A percentile compares a stretch with the other conserved stretches of the same genome.
Evolutionary conservation across 1,139 yeast species (phyloP).

Genomic region (Zygoascus sp.): DNA sequence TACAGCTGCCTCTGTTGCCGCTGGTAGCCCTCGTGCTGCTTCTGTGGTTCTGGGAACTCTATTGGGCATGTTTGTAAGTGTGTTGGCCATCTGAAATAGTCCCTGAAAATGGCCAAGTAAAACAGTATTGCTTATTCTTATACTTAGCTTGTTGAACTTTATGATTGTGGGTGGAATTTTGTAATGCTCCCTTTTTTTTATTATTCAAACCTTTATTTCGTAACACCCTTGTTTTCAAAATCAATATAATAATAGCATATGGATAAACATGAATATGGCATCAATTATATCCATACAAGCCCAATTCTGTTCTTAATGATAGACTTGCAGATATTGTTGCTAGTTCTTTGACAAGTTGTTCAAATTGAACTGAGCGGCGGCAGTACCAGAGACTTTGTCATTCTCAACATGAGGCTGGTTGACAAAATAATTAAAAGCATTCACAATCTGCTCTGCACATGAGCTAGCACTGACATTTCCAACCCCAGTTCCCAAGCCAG

Average conservation of each 20-base stretch:
- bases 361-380: background rate
- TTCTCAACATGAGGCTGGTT: background rate
- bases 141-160: too few species aligned
- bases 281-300: too few species aligned
- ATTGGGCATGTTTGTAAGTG: background rate
- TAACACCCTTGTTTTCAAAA: too few species aligned
- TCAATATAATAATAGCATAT: too few species aligned
- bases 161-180: too few species aligned
- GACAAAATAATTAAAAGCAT: constrained; percentile 11
- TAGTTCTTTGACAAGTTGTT: background rate
- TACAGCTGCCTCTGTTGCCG: background rate
- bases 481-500: constrained; percentile 51
- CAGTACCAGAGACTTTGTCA: background rate
- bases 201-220: too few species aligned
- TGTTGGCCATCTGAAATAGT: background rate
- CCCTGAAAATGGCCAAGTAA: background rate
- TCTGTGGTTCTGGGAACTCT: background rate
- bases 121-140: too few species aligned
- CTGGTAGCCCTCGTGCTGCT: background rate
- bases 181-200: too few species aligned
- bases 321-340: background rate
- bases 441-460: constrained; percentile 36
- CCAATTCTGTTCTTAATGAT: too few species aligned
- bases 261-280: too few species aligned
- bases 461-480: constrained; percentile 41